Evolutionary conservation across 108 stramenopile genomes (phyloP), one percentile per base, ranked within the genome.

Genomic region (Fistulifera solaris): DNA sequence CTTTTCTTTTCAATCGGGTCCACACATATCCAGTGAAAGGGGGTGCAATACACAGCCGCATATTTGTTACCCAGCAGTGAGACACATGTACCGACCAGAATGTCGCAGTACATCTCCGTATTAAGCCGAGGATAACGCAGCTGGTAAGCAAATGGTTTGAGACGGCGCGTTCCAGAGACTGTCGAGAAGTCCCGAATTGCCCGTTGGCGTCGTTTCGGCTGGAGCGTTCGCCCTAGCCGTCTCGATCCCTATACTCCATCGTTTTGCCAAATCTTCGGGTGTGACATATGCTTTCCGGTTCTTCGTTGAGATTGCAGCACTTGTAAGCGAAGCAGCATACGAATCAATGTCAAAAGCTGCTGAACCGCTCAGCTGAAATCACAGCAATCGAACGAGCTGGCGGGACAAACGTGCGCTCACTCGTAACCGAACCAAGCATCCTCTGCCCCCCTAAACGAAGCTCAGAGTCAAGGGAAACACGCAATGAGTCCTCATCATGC

Each of bases 221-320:
- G 0, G 71, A 15, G n/a, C 0, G 70, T 71, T n/a, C 38, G 0
- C 28, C n/a, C 48, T 42, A 0, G 75, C 75, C 1, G 24, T 28
- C 0, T 64, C 66, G 1, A 67, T 47, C 0, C 66, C 46, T 18
- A 53, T 54, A 14, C 42, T 47, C 71, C 71, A 73, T 4, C 58
- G 22, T 11, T 41, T 8, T 11, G 27, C 47, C 5, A 59, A 22
- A 17, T 35, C 2, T 2, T 25, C 25, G 2, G 58, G 18, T 8
- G 26, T n/a, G 19, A 45, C 11, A 45, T 6, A 17, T 4, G 19
- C 4, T 11, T 45, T 45, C 4, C 44, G 44, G 6, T 45, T 24
- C 24, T 22, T 24, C 44, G 44, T 8, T 11, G 19, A 21, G 44
- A 45, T 21, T 19, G 44, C 44, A 11, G 19, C 19, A 4, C 5